Base-by-base conservation (phyloP, 768 basidiomycete species). In the Bullera alba region DNA sequence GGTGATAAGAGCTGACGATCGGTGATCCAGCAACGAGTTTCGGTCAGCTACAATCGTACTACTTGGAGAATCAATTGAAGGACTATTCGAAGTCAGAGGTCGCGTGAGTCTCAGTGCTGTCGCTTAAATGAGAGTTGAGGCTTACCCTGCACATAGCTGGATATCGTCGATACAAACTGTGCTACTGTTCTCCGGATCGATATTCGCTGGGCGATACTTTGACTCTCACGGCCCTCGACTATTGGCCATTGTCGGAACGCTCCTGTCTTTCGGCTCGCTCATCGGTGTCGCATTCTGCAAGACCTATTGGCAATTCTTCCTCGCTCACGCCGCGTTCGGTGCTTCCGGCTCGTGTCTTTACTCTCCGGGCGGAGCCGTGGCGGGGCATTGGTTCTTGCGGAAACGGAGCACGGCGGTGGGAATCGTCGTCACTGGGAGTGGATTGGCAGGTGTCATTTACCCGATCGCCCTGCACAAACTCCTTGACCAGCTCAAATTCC, bases 251-350 rank as follows among this genome's bases (percentile, higher is more conserved):
- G 35, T 50, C 4, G 65, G 67, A 1, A 63, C 61, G 15, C 50
- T 53, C 5, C 35, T 63, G 23, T 51, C 54, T 6, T 54, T 67
- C 17, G 50, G 45, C 14, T 54, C 65, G 1, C 44, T 71, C 22
- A 50, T 71, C 35, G 60, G 53, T 25, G 42, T 69, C 16, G 27
- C 39, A 67, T 62, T 71, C 58, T 71, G 67, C 35, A 54, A 63
- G n/a, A 52, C 56, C 41, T 71, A 62, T 52, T 71, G 63, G 36
- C 69, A 71, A 32, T 67, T 71, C 53, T 46, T 71, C 17, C 63
- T 71, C n/a, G 64, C 64, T 3, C 67, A 68, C 29, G 42, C 57
- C 19, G 50, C 61, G 4, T 71, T 63, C 34, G 69, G 69, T 12
- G 53, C 63, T 8, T 61, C 61, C 2, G 67, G 62, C 0, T 57